Evolutionary conservation across 192 early-diverging fungal species (phyloP), one percentile per base, ranked within the genome.

Genomic region (Coemansia sp.): DNA sequence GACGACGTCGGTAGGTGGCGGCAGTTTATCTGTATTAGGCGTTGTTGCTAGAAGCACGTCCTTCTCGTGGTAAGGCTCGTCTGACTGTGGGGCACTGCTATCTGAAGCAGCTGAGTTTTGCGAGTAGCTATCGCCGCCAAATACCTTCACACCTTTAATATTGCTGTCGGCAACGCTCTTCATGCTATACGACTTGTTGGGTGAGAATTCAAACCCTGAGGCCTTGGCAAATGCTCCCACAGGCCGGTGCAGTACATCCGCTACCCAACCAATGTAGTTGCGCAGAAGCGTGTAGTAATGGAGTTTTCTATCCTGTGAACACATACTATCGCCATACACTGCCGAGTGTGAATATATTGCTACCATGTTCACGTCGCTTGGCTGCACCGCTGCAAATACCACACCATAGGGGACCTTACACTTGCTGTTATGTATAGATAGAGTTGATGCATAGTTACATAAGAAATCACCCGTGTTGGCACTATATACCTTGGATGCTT

Each of bases 201-300:
- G 56, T 5, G 69, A 23, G 49, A 78, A 63, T 26, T 23, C 27
- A 26, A 62, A 78, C 12, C 49, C 53, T 2, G 65, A 8, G 7
- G 55, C 52, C 19, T 51, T 63, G 14, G 61, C 62, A 58, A 72
- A 78, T 9, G 69, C 69, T 18, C 75, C 75, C 21, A 78, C 52
- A 10, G 69, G 23, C 0, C 75, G 65, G n/a, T 58, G 61, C 31
- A 78, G 26, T 0, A 56, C 52, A 5, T 44, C 58, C 0, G 75
- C 64, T 7, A 65, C 75, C 75, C 75, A 78, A 18, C 69, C 64
- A 50, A 71, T 56, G n/a, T 78, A 78, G 44, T 78, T 78, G 32
- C 75, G 69, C 23, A 78, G 27, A 18, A 78, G 6, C 0, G 70
- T 78, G 21, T 78, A 78, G 62, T 78, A 78, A 44, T 78, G 76